Percentiles rank a stretch among this genome's conserved stretches.
phyloP scores from a whole-genome alignment of 331 rosid genomes.

The Pyrus hybrid region DNA sequence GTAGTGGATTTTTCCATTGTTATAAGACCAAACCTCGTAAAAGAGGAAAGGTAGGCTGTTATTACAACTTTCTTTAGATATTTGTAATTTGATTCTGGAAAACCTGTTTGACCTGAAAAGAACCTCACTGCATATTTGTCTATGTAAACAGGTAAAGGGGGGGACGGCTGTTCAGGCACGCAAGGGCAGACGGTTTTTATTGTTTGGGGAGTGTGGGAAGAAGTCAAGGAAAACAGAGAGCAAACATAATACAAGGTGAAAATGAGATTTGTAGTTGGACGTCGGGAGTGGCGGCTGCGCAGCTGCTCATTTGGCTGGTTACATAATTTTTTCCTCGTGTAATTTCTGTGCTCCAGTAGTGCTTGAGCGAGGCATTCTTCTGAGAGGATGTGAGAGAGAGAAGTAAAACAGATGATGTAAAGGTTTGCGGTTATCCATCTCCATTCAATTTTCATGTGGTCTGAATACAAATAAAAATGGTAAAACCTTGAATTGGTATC shows the following conservation, averaged over 20 bases:
- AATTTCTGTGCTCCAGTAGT: slow-evolving; percentile 9
- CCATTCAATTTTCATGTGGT: slow-evolving; percentile 44
- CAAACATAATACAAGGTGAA: slow-evolving; percentile 28
- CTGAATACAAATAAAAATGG: slow-evolving; percentile 33
- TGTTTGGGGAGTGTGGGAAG: slow-evolving; percentile 82
- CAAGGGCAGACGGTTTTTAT: slow-evolving; percentile 41
- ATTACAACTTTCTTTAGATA: background rate
- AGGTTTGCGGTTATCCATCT: slow-evolving; percentile 31
- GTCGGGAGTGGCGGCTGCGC: slow-evolving; percentile 13
- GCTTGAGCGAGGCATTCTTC: slow-evolving; percentile 46
- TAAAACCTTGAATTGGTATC: background rate
- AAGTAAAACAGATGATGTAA: slow-evolving; percentile 30
- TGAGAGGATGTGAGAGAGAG: slow-evolving; percentile 42
- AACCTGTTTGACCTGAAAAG: slow-evolving; percentile 12
- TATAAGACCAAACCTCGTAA: slow-evolving; percentile 45
- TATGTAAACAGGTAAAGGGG: slow-evolving; percentile 44
- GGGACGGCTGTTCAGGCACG: slow-evolving; percentile 46
- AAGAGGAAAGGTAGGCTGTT: slow-evolving; percentile 57
- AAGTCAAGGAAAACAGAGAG: slow-evolving; percentile 48
- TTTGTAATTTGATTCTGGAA: background rate
- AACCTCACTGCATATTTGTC: background rate
- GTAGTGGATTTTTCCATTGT: slow-evolving; percentile 82
- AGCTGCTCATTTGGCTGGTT: slow-evolving; percentile 2
- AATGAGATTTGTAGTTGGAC: background rate
- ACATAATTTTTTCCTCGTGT: slow-evolving; percentile 13